A percentile compares a stretch with the other conserved stretches of the same genome.
These are phyloP conservation scores for Vitis hybrid DNA, from an alignment of 177 flowering plant species.

Conservation along the genomic window DNA sequence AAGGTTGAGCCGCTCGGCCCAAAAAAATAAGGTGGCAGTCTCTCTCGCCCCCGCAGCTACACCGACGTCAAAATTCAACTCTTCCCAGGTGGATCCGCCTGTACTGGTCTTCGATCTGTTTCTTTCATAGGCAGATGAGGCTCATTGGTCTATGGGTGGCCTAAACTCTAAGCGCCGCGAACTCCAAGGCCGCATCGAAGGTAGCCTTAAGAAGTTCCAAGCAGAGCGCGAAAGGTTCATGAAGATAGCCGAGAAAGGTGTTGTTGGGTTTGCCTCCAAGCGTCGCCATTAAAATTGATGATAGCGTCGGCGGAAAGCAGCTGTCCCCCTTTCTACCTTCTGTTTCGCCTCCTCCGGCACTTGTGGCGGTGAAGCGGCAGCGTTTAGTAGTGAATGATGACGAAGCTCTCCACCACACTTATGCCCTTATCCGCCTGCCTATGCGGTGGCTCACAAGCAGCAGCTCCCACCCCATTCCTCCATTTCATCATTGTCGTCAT, in stretches of 20 bases:
- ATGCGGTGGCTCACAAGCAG: no score
- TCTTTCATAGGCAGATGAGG: slow-evolving; percentile 79
- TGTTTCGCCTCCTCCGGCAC: slow-evolving; percentile 52
- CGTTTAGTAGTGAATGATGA: slow-evolving; percentile 25
- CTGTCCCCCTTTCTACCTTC: background rate
- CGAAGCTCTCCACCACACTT: background rate
- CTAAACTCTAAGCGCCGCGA: slow-evolving; percentile 65
- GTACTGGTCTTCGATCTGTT: slow-evolving; percentile 57
- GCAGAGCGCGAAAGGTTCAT: slow-evolving; percentile 33
- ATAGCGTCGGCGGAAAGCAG: background rate
- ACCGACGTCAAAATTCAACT: slow-evolving; percentile 51
- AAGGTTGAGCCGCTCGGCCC: slow-evolving; percentile 67
- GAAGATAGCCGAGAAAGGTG: background rate
- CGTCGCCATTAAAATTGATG: background rate
- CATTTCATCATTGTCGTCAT: no score
- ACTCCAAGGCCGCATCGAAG: slow-evolving; percentile 84
- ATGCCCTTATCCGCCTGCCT: no score
- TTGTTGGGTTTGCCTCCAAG: background rate
- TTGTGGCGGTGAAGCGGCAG: slow-evolving; percentile 34
- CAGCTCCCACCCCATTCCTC: no score
- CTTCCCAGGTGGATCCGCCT: slow-evolving; percentile 73
- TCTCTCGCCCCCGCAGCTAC: slow-evolving; percentile 78
- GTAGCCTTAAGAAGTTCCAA: slow-evolving; percentile 53
- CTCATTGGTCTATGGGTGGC: slow-evolving; percentile 98
- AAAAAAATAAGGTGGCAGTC: slow-evolving; percentile 78